These are phyloP conservation scores for Arachis monticola DNA, from an alignment of 331 rosid species.

Conservation along the genomic window DNA sequence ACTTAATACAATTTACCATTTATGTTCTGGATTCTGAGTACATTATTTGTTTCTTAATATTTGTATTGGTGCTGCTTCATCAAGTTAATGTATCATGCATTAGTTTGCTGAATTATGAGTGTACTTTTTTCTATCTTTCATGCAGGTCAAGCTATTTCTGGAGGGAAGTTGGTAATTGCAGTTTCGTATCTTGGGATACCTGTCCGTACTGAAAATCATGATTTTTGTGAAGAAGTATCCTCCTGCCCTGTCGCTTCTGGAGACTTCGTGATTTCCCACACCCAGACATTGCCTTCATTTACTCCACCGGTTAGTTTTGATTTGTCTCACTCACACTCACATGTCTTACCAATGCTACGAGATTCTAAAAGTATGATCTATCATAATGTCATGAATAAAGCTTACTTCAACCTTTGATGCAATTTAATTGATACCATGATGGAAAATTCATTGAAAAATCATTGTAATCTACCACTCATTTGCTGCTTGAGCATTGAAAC, in stretches of 20 bases:
- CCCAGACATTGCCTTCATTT: constrained; percentile 67
- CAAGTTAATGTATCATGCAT: constrained; percentile 6
- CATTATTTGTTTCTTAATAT: constrained; percentile 22
- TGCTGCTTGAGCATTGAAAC: background rate
- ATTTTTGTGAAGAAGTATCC: constrained; percentile 59
- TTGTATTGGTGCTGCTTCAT: constrained; percentile 26
- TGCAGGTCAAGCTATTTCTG: constrained; percentile 56
- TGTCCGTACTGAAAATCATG: constrained; percentile 66
- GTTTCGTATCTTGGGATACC: constrained; percentile 70
- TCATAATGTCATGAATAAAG: constrained; percentile 20
- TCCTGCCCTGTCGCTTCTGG: constrained; percentile 61
- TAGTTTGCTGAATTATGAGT: constrained; percentile 20
- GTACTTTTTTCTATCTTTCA: constrained; percentile 36
- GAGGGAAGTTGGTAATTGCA: constrained; percentile 69
- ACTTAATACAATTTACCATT: background rate
- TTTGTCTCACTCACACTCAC: constrained; percentile 19
- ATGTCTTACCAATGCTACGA: background rate
- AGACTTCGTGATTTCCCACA: constrained; percentile 70
- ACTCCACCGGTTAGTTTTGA: constrained; percentile 83
- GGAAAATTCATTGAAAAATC: too few relatives aligned
- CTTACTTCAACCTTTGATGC: constrained; percentile 3
- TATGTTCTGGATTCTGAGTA: background rate
- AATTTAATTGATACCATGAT: background rate
- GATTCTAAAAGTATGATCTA: constrained; percentile 21
- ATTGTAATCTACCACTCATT: too few relatives aligned